phyloP scores from a whole-genome alignment of 345 rosid genomes.

The Aquilaria malaccensis region DNA sequence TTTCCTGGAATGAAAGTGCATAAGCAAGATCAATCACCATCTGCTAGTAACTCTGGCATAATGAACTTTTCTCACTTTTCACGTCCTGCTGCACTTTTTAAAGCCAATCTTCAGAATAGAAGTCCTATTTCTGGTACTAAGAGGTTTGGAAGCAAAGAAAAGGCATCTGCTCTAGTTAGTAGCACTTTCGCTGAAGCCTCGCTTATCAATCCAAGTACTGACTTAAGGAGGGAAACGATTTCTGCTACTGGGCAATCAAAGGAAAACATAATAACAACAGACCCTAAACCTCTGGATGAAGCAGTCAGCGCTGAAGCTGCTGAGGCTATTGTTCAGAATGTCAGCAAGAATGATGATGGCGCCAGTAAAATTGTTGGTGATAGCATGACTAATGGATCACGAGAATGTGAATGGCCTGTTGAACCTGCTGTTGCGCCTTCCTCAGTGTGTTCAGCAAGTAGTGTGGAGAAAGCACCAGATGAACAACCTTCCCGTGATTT shows the following conservation, averaged over 20 bases:
- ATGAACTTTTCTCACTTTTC: conserved; percentile 60
- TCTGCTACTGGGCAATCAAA: conserved; percentile 25
- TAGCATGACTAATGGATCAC: conserved; percentile 29
- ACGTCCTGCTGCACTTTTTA: conserved; percentile 44
- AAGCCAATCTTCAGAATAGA: conserved; percentile 32
- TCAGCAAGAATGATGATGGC: conserved; percentile 18
- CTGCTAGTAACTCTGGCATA: conserved; percentile 31
- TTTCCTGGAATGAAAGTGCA: conserved; percentile 28
- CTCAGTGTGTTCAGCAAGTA: conserved; percentile 76
- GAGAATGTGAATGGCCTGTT: conserved; percentile 40
- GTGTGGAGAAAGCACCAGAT: conserved; percentile 48
- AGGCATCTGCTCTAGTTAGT: conserved; percentile 19
- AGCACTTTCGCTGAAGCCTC: conserved; percentile 15
- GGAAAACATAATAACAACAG: conserved; percentile 27
- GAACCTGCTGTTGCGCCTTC: conserved; percentile 53
- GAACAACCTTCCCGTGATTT: conserved; percentile 32
- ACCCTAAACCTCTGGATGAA: conserved; percentile 26
- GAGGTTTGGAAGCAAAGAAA: conserved; percentile 22
- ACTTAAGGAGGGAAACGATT: conserved; percentile 23
- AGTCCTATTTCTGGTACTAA: conserved; percentile 19
- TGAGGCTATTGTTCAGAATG: conserved; percentile 29
- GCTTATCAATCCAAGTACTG: conserved; percentile 13
- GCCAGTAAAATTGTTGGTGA: conserved; percentile 19
- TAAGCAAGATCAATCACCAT: conserved; percentile 29
- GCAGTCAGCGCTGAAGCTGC: conserved; percentile 24